phyloP scores from a whole-genome alignment of 73 alveolate species.

The Tetrahymena elliotti region DNA sequence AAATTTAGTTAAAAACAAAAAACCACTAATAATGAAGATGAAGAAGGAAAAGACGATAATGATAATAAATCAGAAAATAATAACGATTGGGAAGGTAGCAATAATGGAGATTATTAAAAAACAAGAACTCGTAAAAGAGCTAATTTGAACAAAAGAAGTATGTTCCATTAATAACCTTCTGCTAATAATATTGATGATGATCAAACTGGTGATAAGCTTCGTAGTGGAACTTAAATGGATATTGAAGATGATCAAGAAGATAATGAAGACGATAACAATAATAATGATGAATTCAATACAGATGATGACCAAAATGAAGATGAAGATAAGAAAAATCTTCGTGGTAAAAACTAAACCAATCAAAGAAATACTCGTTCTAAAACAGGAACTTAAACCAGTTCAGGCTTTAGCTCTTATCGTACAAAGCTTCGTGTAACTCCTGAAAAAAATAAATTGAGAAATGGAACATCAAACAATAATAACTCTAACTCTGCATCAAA shows the following conservation, averaged over 20 bases:
- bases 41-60: background rate
- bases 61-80: background rate
- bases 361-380: background rate
- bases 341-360: background rate
- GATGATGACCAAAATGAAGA: background rate
- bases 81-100: background rate
- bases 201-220: background rate
- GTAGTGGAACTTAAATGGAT: background rate
- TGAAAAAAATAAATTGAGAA: background rate
- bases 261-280: background rate
- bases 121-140: background rate
- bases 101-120: background rate
- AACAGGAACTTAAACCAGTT: background rate
- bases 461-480: background rate
- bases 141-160: background rate
- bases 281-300: background rate
- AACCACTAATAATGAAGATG: background rate
- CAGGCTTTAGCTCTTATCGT: background rate
- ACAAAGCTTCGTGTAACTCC: background rate
- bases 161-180: background rate
- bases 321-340: background rate
- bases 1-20: background rate
- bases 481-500: background rate
- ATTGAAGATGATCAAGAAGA: background rate
- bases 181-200: background rate